Evolutionary conservation across 2,329 filamentous ascomycete genomes (phyloP).

Genomic region (Fusarium annulatum): DNA sequence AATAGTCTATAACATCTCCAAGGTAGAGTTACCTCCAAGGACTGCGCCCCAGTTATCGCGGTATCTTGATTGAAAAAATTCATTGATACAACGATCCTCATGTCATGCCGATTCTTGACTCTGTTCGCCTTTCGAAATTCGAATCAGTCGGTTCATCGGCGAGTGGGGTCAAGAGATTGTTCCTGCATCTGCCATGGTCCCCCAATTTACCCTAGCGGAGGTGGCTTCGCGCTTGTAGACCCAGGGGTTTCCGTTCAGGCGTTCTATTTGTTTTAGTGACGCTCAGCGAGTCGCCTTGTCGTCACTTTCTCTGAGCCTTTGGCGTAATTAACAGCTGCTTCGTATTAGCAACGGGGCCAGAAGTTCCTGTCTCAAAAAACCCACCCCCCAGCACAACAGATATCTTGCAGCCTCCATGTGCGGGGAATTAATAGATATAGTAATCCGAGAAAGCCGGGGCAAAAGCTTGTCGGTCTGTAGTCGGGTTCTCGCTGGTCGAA

Average conservation of each 20-base stretch:
- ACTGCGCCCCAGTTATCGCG: background rate
- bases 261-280: constrained; percentile 30
- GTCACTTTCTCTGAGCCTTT: constrained; percentile 17
- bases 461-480: constrained; percentile 35
- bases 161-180: constrained; percentile 47
- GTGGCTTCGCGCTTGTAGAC: constrained; percentile 32
- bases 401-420: constrained; percentile 15
- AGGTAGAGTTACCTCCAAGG: background rate
- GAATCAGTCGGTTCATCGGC: constrained; percentile 41
- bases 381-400: background rate
- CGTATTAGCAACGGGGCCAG: background rate
- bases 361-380: constrained; percentile 2
- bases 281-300: background rate
- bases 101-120: constrained; percentile 10
- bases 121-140: constrained; percentile 14
- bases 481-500: constrained; percentile 26
- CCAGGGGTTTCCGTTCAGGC: constrained; percentile 11
- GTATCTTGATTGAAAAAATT: background rate
- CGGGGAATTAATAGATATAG: constrained; percentile 21
- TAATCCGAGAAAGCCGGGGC: constrained; percentile 27
- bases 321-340: constrained; percentile 7
- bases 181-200: constrained; percentile 46
- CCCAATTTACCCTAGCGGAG: constrained; percentile 40
- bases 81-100: constrained; percentile 9
- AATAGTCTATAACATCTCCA: background rate